Evolutionary conservation across 2,329 filamentous ascomycete genomes (phyloP).

Genomic region (Akanthomyces uredinophilus): DNA sequence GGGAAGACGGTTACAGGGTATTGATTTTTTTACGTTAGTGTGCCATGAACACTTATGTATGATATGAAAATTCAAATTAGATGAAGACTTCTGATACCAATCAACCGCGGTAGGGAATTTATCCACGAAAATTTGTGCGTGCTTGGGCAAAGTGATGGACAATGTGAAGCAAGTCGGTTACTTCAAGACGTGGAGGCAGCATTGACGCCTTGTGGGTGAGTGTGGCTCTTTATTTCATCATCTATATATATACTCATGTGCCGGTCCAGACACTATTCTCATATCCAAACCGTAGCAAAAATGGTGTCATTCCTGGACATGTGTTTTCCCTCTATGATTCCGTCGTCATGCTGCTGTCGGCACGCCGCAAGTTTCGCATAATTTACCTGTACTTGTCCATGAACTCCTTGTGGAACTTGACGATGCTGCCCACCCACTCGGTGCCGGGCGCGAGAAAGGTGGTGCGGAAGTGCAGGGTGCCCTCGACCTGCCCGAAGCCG

Average conservation of each 20-base stretch:
- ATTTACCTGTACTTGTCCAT: slow-evolving; percentile 68
- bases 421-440: slow-evolving; percentile 83
- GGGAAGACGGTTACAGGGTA: neutral
- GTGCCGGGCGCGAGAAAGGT: slow-evolving; percentile 96
- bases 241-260: neutral
- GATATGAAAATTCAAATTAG: slow-evolving; percentile 12
- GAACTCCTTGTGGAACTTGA: slow-evolving; percentile 87
- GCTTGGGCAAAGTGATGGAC: neutral
- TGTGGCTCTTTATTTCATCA: neutral
- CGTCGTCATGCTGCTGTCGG: neutral
- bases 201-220: neutral
- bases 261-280: neutral
- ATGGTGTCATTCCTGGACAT: neutral
- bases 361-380: neutral
- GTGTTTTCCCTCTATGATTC: neutral
- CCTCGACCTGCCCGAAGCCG: slow-evolving; percentile 91
- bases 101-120: neutral
- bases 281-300: slow-evolving; percentile 7
- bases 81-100: slow-evolving; percentile 11
- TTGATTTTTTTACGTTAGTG: slow-evolving; percentile 1
- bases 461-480: slow-evolving; percentile 88
- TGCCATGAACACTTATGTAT: slow-evolving; percentile 13
- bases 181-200: neutral
- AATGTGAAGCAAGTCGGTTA: too few species aligned
- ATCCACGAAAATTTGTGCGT: too few species aligned